Conservation (phyloP, 1,284 basidiomycete species). For the Tremellales sp. region DNA sequence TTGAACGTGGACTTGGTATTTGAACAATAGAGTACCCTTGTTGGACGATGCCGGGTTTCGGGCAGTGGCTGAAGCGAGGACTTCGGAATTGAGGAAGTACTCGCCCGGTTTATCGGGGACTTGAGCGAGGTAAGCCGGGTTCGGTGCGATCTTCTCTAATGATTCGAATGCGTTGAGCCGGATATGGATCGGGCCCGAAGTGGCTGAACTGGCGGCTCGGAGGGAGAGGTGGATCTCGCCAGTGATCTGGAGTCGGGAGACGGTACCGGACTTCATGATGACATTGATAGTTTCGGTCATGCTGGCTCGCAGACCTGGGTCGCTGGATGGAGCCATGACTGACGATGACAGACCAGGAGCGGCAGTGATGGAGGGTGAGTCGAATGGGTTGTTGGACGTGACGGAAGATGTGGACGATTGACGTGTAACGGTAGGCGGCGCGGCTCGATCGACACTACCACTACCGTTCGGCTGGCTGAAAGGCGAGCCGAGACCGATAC, state of each 20-base stretch:
- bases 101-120: conserved; percentile 49
- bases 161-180: conserved; percentile 51
- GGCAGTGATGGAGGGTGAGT: conserved; percentile 24
- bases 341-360: conserved; percentile 5
- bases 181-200: conserved; percentile 43
- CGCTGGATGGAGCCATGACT: conserved; percentile 4
- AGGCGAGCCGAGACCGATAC: not conserved
- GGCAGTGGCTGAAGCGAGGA: conserved; percentile 31
- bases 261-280: conserved; percentile 45
- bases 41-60: conserved; percentile 7
- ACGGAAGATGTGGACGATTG: conserved; percentile 27
- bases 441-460: conserved; percentile 1
- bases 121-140: conserved; percentile 51
- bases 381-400: conserved; percentile 43
- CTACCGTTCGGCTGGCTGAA: conserved; percentile 3
- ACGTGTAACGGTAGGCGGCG: conserved; percentile 12
- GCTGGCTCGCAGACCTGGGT: conserved; percentile 45
- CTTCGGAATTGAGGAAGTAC: conserved; percentile 50
- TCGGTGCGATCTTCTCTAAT: conserved; percentile 54
- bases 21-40: conserved; percentile 48
- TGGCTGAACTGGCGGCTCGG: conserved; percentile 5
- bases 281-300: conserved; percentile 54
- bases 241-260: conserved; percentile 51
- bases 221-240: conserved; percentile 51
- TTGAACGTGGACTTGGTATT: conserved; percentile 53